phyloP scores from a whole-genome alignment of 176 grass and related monocot genomes.

The Oryza meridionalis region DNA sequence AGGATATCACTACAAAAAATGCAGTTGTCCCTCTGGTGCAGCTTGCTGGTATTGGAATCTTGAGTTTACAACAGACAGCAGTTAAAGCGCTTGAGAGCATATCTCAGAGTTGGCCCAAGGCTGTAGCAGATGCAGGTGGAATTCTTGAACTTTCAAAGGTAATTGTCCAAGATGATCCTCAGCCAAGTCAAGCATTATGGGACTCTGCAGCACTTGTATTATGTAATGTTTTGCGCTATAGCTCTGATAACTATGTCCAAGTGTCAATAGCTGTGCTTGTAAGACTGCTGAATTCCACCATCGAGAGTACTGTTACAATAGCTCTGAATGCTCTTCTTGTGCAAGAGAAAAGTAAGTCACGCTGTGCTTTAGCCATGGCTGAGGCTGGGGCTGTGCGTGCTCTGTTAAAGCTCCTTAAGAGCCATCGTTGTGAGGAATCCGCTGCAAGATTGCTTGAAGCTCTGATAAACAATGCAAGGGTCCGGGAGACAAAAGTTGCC shows the following conservation, averaged over 20 bases:
- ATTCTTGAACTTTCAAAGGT: constrained; percentile 98
- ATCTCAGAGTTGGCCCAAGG: constrained; percentile 92
- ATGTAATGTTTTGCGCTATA: constrained; percentile 93
- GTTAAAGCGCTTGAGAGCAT: constrained; percentile 96
- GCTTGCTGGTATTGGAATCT: constrained; percentile 91
- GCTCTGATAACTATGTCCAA: constrained; percentile 86
- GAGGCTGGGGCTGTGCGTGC: constrained; percentile 89
- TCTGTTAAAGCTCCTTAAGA: constrained; percentile 81
- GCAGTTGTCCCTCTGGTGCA: constrained; percentile 93
- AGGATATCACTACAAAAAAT: constrained; percentile 91
- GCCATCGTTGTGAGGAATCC: constrained; percentile 86
- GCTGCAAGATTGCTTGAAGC: constrained; percentile 88
- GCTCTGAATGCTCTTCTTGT: constrained; percentile 93
- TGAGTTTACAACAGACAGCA: constrained; percentile 93
- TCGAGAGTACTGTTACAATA: constrained; percentile 82
- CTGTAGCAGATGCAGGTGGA: constrained; percentile 90
- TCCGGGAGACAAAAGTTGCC: constrained; percentile 86
- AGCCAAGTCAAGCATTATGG: constrained; percentile 88
- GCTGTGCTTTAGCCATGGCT: constrained; percentile 80
- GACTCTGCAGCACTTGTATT: constrained; percentile 93
- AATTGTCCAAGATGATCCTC: constrained; percentile 92
- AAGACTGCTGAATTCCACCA: constrained; percentile 75
- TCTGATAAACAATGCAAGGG: constrained; percentile 90
- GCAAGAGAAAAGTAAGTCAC: constrained; percentile 86
- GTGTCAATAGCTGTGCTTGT: constrained; percentile 92